A percentile compares a stretch with the other conserved stretches of the same genome.
These are phyloP conservation scores for Wickerhamiella occidentalis DNA, from an alignment of 805 yeast genomes.

Conservation along the genomic window DNA sequence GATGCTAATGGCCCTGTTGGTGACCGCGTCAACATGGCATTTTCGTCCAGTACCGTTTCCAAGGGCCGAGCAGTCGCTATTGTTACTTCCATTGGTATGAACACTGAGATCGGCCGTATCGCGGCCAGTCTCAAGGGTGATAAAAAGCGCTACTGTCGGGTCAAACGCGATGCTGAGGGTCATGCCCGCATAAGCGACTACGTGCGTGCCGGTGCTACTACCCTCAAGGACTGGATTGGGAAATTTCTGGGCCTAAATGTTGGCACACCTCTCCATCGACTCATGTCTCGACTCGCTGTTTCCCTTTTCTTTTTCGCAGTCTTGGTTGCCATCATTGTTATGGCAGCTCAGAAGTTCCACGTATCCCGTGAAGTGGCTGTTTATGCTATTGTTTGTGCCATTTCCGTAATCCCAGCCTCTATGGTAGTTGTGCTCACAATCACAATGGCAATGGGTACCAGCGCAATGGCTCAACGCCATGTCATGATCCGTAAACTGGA, in stretches of 20 bases:
- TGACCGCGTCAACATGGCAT: conserved; percentile 71
- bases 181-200: conserved; percentile 36
- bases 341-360: conserved; percentile 66
- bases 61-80: conserved; percentile 93
- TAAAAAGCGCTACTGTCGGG: conserved; percentile 30
- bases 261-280: conserved; percentile 75
- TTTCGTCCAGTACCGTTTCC: conserved; percentile 88
- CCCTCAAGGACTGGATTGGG: conserved; percentile 46
- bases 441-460: conserved; percentile 75
- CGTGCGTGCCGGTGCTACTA: conserved; percentile 34
- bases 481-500: conserved; percentile 69
- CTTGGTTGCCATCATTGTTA: conserved; percentile 71
- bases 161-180: conserved; percentile 35
- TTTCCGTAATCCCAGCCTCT: conserved; percentile 74
- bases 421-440: conserved; percentile 71
- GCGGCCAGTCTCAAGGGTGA: conserved; percentile 38
- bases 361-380: conserved; percentile 77
- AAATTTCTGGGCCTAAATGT: conserved; percentile 60
- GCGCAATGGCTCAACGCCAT: conserved; percentile 52
- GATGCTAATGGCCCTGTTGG: conserved; percentile 25
- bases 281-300: conserved; percentile 65
- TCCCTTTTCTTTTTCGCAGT: conserved; percentile 64
- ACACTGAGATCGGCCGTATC: conserved; percentile 85
- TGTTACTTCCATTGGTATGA: conserved; percentile 75
- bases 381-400: conserved; percentile 76